Evolutionary conservation across 352 stramenopile genomes (phyloP).

Genomic region (Globisporangium alternatum): DNA sequence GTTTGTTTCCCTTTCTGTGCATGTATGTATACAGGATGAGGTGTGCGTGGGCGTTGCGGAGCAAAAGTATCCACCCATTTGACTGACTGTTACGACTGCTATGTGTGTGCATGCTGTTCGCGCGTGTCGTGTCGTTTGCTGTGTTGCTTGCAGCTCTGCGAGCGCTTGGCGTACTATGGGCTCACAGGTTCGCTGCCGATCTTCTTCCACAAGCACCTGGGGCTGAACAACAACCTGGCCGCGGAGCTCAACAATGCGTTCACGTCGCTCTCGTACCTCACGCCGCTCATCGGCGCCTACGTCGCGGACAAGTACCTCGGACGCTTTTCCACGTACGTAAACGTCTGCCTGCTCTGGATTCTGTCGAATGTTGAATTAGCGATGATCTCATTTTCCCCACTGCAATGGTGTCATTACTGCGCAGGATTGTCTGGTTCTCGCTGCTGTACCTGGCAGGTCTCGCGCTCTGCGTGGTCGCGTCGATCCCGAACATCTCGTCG

Average conservation of each 20-base stretch:
- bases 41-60: background rate
- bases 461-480: conserved; percentile 65
- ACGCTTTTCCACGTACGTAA: conserved; percentile 65
- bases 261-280: conserved; percentile 83
- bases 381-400: background rate
- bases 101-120: background rate
- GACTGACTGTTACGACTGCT: background rate
- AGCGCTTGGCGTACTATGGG: conserved; percentile 79
- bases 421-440: conserved; percentile 73
- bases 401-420: too few relatives aligned
- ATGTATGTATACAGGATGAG: background rate
- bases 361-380: background rate
- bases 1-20: background rate
- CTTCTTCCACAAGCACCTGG: conserved; percentile 87
- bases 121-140: background rate
- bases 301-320: conserved; percentile 77
- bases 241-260: conserved; percentile 87
- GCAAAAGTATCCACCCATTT: background rate
- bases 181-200: conserved; percentile 82
- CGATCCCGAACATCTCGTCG: conserved; percentile 52
- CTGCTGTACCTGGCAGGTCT: conserved; percentile 68
- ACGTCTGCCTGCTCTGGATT: background rate
- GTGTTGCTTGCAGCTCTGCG: conserved; percentile 51
- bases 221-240: conserved; percentile 72
- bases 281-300: conserved; percentile 77